A percentile compares a stretch with the other conserved stretches of the same genome.
Evolutionary conservation across 768 basidiomycete species (phyloP).

Genomic region (Lentinus brumalis): DNA sequence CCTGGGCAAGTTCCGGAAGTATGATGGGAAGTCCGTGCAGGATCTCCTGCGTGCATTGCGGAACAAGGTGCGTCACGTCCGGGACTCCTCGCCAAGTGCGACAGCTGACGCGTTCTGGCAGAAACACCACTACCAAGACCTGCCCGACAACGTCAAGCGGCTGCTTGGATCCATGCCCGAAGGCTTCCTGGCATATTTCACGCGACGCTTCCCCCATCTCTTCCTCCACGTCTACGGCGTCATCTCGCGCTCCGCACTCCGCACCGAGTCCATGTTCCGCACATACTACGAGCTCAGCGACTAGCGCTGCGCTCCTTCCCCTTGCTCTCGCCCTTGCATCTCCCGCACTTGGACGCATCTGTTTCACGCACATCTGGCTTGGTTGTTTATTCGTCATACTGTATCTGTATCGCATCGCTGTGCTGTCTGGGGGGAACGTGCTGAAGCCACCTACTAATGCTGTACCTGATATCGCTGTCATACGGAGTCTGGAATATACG

Average conservation of each 20-base stretch:
- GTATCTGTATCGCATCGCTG: slow-evolving; percentile 31
- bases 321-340: neutral
- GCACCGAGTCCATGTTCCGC: slow-evolving; percentile 88
- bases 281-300: slow-evolving; percentile 81
- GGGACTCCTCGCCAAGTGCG: neutral
- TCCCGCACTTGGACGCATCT: neutral
- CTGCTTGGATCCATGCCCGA: slow-evolving; percentile 90
- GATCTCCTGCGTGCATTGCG: slow-evolving; percentile 90
- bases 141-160: slow-evolving; percentile 88
- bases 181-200: slow-evolving; percentile 93
- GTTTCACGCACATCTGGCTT: neutral
- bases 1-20: slow-evolving; percentile 96
- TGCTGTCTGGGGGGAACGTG: neutral
- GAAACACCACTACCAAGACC: slow-evolving; percentile 98
- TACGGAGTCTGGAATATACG: neutral
- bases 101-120: slow-evolving; percentile 31
- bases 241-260: slow-evolving; percentile 68
- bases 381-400: slow-evolving; percentile 24
- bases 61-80: slow-evolving; percentile 73
- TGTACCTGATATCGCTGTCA: neutral
- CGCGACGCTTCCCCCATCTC: slow-evolving; percentile 84
- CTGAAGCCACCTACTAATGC: neutral
- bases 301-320: slow-evolving; percentile 15
- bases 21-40: slow-evolving; percentile 88
- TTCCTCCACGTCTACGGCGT: slow-evolving; percentile 94